Percentiles rank a stretch among this genome's conserved stretches.
Evolutionary conservation across 306 rosid genomes (phyloP).

Genomic region (Purshia tridentata): DNA sequence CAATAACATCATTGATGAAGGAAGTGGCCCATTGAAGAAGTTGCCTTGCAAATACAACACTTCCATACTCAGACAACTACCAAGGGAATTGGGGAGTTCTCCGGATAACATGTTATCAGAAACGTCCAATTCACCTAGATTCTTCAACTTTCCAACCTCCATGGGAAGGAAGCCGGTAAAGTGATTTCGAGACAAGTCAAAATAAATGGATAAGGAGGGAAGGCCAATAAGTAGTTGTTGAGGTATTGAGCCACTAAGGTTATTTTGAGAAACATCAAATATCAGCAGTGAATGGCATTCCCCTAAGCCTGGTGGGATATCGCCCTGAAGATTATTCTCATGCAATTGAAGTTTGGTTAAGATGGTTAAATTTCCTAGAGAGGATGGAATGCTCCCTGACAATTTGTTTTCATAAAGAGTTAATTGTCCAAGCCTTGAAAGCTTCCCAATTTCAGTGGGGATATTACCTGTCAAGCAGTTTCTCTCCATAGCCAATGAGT

Average conservation of each 20-base stretch:
- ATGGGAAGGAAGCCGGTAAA: neutral
- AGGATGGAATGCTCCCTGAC: slow-evolving; percentile 1
- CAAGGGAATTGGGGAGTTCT: neutral
- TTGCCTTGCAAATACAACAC: neutral
- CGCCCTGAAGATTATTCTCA: neutral
- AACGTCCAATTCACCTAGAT: neutral
- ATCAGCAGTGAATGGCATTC: neutral
- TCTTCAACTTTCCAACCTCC: neutral
- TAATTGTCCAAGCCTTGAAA: neutral
- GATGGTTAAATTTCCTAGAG: neutral
- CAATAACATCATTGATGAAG: neutral
- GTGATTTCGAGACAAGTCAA: neutral
- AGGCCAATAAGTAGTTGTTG: neutral
- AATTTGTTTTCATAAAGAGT: rapidly evolving
- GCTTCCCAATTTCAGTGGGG: neutral
- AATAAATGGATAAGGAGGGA: neutral
- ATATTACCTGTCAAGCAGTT: neutral
- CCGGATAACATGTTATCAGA: neutral
- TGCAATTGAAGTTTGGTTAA: neutral
- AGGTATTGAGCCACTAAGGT: neutral
- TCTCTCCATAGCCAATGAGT: rapidly evolving
- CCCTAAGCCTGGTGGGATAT: neutral
- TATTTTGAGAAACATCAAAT: neutral
- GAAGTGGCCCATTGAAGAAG: neutral
- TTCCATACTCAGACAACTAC: neutral